Percentiles rank a stretch among this genome's conserved stretches.
Conservation (phyloP, 1,284 basidiomycete genomes). For the Thelephora terrestris region DNA sequence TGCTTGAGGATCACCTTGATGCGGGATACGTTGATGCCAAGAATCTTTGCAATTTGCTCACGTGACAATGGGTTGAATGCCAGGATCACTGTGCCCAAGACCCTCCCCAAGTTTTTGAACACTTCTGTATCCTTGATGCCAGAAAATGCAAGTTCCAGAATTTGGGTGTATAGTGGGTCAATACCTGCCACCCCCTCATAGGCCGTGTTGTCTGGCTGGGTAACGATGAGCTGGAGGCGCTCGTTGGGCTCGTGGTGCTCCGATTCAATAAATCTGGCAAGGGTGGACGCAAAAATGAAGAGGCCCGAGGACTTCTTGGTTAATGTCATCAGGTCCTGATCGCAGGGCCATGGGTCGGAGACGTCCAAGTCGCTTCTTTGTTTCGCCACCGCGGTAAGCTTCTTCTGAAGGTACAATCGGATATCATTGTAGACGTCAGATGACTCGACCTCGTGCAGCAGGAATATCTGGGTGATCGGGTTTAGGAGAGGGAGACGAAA, state of each 20-base stretch:
- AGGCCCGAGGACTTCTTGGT: conserved; percentile 6
- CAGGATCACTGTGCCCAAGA: background rate
- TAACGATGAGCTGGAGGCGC: conserved; percentile 8
- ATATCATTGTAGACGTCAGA: too few relatives aligned
- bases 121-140: background rate
- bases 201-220: conserved; percentile 11
- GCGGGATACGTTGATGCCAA: background rate
- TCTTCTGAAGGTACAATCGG: too few relatives aligned
- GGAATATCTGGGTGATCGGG: too few relatives aligned
- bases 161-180: background rate
- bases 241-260: background rate
- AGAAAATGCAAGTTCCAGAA: background rate
- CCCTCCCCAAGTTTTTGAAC: background rate
- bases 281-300: conserved; percentile 12
- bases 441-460: too few relatives aligned
- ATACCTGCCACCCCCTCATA: conserved; percentile 7
- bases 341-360: too few relatives aligned
- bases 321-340: conserved; percentile 4
- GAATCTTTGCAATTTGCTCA: background rate
- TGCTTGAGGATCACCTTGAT: conserved; percentile 6
- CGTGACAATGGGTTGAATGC: background rate
- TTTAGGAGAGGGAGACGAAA: too few relatives aligned
- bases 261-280: conserved; percentile 6
- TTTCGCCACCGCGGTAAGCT: too few relatives aligned
- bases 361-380: too few relatives aligned